Evolutionary conservation across 1,284 basidiomycete species (phyloP), one percentile per base, ranked within the genome.

Genomic region (Cutaneotrichosporon sp.): DNA sequence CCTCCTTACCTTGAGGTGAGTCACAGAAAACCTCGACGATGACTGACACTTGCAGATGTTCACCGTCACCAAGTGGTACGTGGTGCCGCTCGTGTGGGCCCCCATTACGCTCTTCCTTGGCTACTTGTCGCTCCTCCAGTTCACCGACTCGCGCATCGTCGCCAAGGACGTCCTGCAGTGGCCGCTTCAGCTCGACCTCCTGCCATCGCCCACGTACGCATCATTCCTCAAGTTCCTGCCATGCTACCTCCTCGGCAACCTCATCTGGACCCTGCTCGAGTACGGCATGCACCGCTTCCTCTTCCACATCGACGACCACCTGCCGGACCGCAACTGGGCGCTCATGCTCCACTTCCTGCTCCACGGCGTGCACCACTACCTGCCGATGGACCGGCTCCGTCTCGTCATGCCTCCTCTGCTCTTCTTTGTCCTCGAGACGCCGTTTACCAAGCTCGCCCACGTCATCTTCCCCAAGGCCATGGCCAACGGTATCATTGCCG

Each of bases 281-380:
- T 99, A 98, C 74, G 77, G 78, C n/a, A 77, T 99, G 68, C 96
- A 99, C 76, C 86, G 94, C 30, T 97, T 97, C 83, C 77, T 99
- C 49, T 99, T 99, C 84, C 96, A 99, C 77, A 78, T 99, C 63
- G 96, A 99, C 74, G 78, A 84, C n/a, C 72, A 81, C 64, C 81
- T 99, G 14, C 96, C 94, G 7, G 94, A 97, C 73, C 80, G 78
- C 53, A 86, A 87, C 18, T 76, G 79, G 55, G 89, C 87, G 72
- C 79, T 98, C 65, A 84, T 84, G 45, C 72, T 97, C 34, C 94
- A 99, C 75, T 99, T 99, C 77, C 74, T 92, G 65, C 79, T 93
- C 66, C 94, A 98, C 72, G 94, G 96, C 20, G 85, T 99, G 43
- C 94, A 99, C 73, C 94, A 99, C 77, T 98, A 94, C 70, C 79